Conservation (phyloP, 768 basidiomycete genomes). For the Amanita rimosa region DNA sequence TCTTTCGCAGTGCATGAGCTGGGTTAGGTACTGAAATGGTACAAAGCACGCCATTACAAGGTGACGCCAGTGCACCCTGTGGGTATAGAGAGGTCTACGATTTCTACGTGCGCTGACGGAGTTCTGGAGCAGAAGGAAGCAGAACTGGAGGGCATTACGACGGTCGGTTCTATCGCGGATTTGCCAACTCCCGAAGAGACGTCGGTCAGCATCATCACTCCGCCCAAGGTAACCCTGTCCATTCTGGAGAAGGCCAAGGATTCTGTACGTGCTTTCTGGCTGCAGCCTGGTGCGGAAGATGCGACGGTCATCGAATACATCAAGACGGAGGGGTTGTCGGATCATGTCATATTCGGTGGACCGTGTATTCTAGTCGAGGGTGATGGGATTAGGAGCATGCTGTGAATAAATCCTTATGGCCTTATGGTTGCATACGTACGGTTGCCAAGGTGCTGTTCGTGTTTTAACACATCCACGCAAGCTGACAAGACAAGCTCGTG, state of each 20-base stretch:
- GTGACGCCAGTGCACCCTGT: slow-evolving; percentile 74
- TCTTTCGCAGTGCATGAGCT: neutral
- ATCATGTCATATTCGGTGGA: slow-evolving; percentile 70
- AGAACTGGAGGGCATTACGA: slow-evolving; percentile 55
- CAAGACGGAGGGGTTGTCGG: slow-evolving; percentile 47
- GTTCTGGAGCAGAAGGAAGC: slow-evolving; percentile 42
- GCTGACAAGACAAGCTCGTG: neutral
- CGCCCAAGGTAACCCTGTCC: slow-evolving; percentile 60
- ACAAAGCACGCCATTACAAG: slow-evolving; percentile 40
- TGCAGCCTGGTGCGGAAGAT: slow-evolving; percentile 83
- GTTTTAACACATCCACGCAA: neutral
- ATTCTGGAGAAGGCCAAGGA: slow-evolving; percentile 57
- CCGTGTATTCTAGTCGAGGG: slow-evolving; percentile 77
- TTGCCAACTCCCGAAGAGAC: slow-evolving; percentile 54
- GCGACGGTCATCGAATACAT: slow-evolving; percentile 52
- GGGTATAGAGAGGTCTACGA: slow-evolving; percentile 14
- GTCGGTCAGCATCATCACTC: slow-evolving; percentile 70
- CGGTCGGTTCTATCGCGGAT: slow-evolving; percentile 42
- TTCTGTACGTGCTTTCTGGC: slow-evolving; percentile 74
- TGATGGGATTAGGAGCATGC: slow-evolving; percentile 36
- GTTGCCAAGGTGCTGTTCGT: neutral
- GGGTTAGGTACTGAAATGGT: slow-evolving; percentile 70
- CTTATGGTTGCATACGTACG: neutral
- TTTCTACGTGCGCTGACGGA: neutral
- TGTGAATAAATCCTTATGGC: neutral